Base-by-base conservation (phyloP, 805 yeast species). In the Geotrichum ghanense region DNA sequence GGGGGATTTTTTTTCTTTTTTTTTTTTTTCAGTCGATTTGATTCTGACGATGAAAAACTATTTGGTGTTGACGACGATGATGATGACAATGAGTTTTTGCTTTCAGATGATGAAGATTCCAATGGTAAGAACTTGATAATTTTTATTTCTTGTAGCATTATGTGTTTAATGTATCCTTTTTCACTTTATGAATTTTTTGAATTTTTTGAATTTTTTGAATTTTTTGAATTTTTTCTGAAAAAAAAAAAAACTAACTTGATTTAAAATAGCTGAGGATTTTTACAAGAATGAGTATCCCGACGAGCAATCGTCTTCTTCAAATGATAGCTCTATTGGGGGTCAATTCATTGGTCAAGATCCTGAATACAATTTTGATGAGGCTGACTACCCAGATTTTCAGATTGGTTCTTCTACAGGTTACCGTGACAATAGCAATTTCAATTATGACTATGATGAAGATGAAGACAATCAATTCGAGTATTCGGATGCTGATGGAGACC, bases 211-310 rank as follows among this genome's bases (percentile, higher is more conserved):
- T n/a, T n/a, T n/a, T n/a, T n/a, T n/a, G n/a, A n/a, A n/a, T n/a
- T n/a, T n/a, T n/a, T n/a, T 53, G 44, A 31, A 12, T 20, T 20
- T 48, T n/a, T 20, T 19, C 3, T 7, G 16, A 9, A 26, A 2
- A 27, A 34, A 17, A n/a, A 22, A 24, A 35, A 22, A 16, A 21
- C 23, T 35, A 20, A 21, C 14, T 39, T 4, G 14, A 5, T 39
- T 20, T 19, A 26, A 12, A 12, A n/a, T 39, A 55, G 95, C 95
- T 19, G 98, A 90, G 65, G 87, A 84, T 47, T 89, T 80, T 58
- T 90, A 90, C 60, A 78, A 79, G 56, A 90, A 92, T 63, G 97
- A 90, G 58, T 90, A 90, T 58, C 97, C 97, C 0, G 95, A 87
- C 42, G 96, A 89, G 58, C 96, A 87, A 52, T 90, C 84, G 56